A percentile compares a stretch with the other conserved stretches of the same genome.
phyloP scores from a whole-genome alignment of 495 filamentous ascomycete genomes.

The Amphirosellinia nigrospora region DNA sequence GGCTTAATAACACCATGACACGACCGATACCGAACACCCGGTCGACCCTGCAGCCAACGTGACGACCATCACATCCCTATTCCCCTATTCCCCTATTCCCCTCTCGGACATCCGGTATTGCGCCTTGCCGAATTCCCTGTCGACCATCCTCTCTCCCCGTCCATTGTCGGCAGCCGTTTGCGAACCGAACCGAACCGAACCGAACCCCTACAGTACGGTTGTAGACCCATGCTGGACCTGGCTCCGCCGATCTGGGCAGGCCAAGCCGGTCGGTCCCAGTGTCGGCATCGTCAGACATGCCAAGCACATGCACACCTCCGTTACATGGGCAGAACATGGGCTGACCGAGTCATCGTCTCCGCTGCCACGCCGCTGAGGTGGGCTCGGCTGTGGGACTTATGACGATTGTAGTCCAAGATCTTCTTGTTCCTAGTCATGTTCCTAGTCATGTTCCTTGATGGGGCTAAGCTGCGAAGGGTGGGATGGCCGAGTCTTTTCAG shows the following conservation, averaged over 20 bases:
- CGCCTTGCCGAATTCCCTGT: background rate
- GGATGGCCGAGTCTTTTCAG: constrained; percentile 12
- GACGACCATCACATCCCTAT: constrained; percentile 1
- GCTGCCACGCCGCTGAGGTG: constrained; percentile 18
- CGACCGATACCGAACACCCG: background rate
- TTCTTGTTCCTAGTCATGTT: constrained; percentile 11
- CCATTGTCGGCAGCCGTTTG: background rate
- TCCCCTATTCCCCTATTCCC: background rate
- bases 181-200: too few species aligned
- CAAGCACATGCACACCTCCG: constrained; percentile 20
- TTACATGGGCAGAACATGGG: constrained; percentile 6
- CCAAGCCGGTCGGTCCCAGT: background rate
- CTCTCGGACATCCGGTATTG: background rate
- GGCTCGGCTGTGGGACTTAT: constrained; percentile 20
- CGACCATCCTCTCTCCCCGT: background rate
- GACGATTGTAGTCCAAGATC: constrained; percentile 22
- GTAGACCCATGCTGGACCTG: background rate
- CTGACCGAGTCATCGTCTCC: constrained; percentile 22
- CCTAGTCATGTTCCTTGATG: background rate
- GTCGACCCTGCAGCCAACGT: background rate
- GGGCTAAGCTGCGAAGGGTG: background rate
- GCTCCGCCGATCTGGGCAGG: too few species aligned
- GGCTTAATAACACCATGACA: background rate
- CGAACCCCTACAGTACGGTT: too few species aligned
- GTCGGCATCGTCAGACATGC: constrained; percentile 14